A percentile compares a stretch with the other conserved stretches of the same genome.
phyloP scores from a whole-genome alignment of 106 monocot genomes.

The Chionographis japonica region DNA sequence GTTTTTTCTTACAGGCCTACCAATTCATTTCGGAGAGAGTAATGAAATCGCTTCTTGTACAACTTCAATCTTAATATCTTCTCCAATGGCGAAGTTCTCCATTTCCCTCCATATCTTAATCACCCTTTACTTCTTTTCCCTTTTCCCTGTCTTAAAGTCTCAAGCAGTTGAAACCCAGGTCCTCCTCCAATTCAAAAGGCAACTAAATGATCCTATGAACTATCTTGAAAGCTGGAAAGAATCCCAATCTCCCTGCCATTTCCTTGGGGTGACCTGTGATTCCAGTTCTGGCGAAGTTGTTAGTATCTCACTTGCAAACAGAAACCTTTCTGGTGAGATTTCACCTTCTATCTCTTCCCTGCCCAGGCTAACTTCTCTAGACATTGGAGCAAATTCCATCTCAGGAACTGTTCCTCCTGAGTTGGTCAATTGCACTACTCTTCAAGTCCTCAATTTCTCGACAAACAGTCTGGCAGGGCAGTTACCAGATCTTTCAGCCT shows the following conservation, averaged over 20 bases:
- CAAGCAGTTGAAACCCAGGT: conserved; percentile 28
- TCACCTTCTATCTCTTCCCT: conserved; percentile 44
- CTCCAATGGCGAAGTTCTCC: conserved; percentile 16
- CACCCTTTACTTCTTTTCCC: conserved; percentile 18
- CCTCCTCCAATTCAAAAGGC: conserved; percentile 54
- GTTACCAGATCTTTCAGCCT: conserved; percentile 59
- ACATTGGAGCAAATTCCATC: conserved; percentile 38
- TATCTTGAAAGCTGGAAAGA: conserved; percentile 44
- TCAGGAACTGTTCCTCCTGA: conserved; percentile 46
- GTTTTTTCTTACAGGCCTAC: too few species aligned
- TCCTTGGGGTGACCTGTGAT: conserved; percentile 62
- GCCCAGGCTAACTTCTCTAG: conserved; percentile 22
- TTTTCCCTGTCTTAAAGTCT: conserved; percentile 15
- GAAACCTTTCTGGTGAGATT: conserved; percentile 61
- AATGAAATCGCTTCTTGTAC: too few species aligned
- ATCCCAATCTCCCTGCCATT: conserved; percentile 44
- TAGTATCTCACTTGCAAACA: conserved; percentile 44
- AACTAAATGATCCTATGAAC: conserved; percentile 51
- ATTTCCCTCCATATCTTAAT: conserved; percentile 13
- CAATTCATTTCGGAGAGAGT: too few species aligned
- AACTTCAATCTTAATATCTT: too few species aligned
- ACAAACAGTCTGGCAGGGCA: conserved; percentile 41
- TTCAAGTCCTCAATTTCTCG: conserved; percentile 64
- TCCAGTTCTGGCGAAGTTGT: conserved; percentile 30
- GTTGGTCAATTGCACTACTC: conserved; percentile 42